phyloP scores from a whole-genome alignment of 192 early-diverging fungal species.

The Coemansia sp. region DNA sequence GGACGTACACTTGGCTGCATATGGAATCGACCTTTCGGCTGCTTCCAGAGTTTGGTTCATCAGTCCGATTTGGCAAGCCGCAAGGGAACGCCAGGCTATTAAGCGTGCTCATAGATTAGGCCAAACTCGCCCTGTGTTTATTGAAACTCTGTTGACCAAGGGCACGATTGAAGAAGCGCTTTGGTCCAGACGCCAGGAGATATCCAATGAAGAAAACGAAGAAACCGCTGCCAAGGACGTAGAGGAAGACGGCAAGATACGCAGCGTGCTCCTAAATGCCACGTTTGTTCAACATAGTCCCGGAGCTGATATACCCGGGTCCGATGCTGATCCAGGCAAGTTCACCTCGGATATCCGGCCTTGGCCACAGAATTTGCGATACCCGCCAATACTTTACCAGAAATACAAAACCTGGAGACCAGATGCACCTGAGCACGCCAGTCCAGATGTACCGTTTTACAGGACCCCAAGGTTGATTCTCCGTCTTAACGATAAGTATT shows the following conservation, averaged over 20 bases:
- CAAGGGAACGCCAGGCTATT: constrained; percentile 75
- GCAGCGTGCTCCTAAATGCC: constrained; percentile 30
- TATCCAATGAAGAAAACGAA: constrained; percentile 12
- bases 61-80: constrained; percentile 70
- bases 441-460: constrained; percentile 15
- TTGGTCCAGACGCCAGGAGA: constrained; percentile 37
- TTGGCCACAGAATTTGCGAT: constrained; percentile 23
- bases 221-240: constrained; percentile 20
- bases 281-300: constrained; percentile 14
- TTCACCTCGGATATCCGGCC: constrained; percentile 5
- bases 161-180: constrained; percentile 44
- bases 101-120: constrained; percentile 84
- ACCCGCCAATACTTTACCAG: constrained; percentile 18
- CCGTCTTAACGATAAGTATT: constrained; percentile 6
- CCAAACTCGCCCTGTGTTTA: constrained; percentile 47
- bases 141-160: constrained; percentile 38
- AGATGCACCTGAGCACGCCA: constrained; percentile 6
- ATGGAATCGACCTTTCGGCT: constrained; percentile 73
- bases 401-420: constrained; percentile 33
- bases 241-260: constrained; percentile 50
- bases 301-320: neutral
- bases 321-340: constrained; percentile 3
- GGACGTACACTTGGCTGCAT: constrained; percentile 57
- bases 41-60: constrained; percentile 70
- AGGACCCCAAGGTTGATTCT: constrained; percentile 29